Percentiles rank a stretch among this genome's conserved stretches.
Conservation (phyloP, 768 basidiomycete species). For the Russula abietina region DNA sequence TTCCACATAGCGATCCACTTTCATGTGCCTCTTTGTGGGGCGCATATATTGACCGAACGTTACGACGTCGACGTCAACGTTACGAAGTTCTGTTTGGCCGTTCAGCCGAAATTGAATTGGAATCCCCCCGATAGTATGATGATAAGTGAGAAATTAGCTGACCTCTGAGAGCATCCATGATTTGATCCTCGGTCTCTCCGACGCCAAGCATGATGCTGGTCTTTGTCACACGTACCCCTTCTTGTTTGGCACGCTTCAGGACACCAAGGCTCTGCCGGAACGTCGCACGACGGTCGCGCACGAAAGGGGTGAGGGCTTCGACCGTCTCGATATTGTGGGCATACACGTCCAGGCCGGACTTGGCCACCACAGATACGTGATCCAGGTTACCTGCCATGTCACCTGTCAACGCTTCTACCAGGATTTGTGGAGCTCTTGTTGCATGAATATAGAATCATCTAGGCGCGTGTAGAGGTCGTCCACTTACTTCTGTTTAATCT, state of each 20-base stretch:
- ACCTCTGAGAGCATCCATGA: constrained; percentile 81
- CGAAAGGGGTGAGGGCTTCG: constrained; percentile 90
- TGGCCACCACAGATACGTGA: constrained; percentile 76
- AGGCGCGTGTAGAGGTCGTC: not conserved
- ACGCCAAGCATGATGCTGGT: constrained; percentile 99
- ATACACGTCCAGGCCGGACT: constrained; percentile 93
- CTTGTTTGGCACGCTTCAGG: constrained; percentile 74
- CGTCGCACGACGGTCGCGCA: constrained; percentile 90
- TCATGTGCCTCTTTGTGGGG: constrained; percentile 98
- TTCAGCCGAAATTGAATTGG: constrained; percentile 11
- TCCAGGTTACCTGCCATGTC: constrained; percentile 82
- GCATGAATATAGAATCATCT: constrained; percentile 5
- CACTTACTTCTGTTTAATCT: constrained; percentile 88
- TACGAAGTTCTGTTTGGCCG: constrained; percentile 65
- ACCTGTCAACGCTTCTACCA: constrained; percentile 93
- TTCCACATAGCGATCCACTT: constrained; percentile 93
- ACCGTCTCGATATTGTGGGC: constrained; percentile 97
- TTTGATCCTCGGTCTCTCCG: constrained; percentile 80
- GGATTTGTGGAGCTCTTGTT: constrained; percentile 82
- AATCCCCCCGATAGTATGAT: not conserved
- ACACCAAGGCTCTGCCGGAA: constrained; percentile 82
- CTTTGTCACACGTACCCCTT: constrained; percentile 86
- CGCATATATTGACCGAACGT: constrained; percentile 99
- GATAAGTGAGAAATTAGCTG: constrained; percentile 25
- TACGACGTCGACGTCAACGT: constrained; percentile 88